Conservation (phyloP, 2,329 filamentous ascomycete genomes). For the Sporothrix euskadiensis region DNA sequence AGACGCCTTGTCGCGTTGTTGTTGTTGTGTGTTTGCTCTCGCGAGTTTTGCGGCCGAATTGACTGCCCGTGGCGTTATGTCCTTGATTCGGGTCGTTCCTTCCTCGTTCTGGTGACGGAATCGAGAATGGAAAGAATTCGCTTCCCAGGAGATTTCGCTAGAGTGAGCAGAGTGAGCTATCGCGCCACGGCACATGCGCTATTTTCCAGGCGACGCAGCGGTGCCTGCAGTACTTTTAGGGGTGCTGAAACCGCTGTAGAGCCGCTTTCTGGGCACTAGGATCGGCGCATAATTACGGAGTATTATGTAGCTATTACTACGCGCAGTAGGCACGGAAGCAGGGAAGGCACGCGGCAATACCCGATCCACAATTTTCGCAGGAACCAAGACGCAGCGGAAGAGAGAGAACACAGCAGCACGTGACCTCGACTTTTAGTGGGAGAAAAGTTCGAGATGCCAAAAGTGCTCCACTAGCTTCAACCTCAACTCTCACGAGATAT, state of each 20-base stretch:
- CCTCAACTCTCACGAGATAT: constrained; percentile 9
- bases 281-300: background rate
- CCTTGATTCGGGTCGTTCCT: background rate
- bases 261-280: background rate
- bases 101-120: constrained; percentile 6
- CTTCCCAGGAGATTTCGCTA: background rate
- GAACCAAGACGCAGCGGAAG: background rate
- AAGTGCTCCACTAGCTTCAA: constrained; percentile 22
- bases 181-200: constrained; percentile 17
- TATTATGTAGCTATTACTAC: background rate
- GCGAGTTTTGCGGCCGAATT: background rate
- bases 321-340: background rate
- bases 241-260: constrained; percentile 4
- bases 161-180: background rate
- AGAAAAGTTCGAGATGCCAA: constrained; percentile 28
- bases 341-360: constrained; percentile 25
- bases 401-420: constrained; percentile 5
- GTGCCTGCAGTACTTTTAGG: background rate
- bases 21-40: background rate
- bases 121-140: background rate
- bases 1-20: background rate
- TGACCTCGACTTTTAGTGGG: constrained; percentile 14
- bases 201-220: constrained; percentile 19
- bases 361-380: constrained; percentile 20
- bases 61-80: constrained; percentile 15